phyloP scores from a whole-genome alignment of 1,139 yeast species.

The Yamadazyma aaseri region DNA sequence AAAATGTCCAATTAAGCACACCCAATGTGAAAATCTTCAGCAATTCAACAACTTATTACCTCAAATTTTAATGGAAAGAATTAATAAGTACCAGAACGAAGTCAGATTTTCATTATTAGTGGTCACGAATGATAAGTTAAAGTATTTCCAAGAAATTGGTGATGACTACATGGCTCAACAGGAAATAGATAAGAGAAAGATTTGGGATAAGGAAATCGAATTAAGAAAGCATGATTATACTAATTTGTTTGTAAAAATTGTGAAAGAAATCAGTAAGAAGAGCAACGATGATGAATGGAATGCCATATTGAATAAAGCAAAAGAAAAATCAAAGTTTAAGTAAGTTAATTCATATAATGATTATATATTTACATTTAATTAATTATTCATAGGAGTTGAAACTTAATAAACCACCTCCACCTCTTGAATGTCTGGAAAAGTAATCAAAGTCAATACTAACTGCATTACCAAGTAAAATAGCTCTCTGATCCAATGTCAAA shows the following conservation, averaged over 20 bases:
- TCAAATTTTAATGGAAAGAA: conserved; percentile 44
- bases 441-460: conserved; percentile 93
- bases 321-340: conserved; percentile 18
- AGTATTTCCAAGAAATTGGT: conserved; percentile 32
- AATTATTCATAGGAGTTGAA: conserved; percentile 36
- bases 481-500: conserved; percentile 77
- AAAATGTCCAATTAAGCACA: conserved; percentile 57
- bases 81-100: conserved; percentile 49
- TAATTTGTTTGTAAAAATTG: conserved; percentile 49
- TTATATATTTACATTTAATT: conserved; percentile 1
- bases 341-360: conserved; percentile 4
- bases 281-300: conserved; percentile 48
- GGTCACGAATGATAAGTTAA: conserved; percentile 51
- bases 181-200: conserved; percentile 36
- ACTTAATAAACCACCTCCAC: conserved; percentile 41
- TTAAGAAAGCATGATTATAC: conserved; percentile 57
- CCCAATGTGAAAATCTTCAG: conserved; percentile 33
- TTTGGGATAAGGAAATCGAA: conserved; percentile 41
- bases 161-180: conserved; percentile 29
- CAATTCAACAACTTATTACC: conserved; percentile 48
- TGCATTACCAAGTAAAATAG: conserved; percentile 81
- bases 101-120: conserved; percentile 61
- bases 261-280: conserved; percentile 37
- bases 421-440: conserved; percentile 81
- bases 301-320: conserved; percentile 31